These are phyloP conservation scores for Xerocomus brunneocitrinus DNA, from an alignment of 768 basidiomycete genomes.

Conservation along the genomic window DNA sequence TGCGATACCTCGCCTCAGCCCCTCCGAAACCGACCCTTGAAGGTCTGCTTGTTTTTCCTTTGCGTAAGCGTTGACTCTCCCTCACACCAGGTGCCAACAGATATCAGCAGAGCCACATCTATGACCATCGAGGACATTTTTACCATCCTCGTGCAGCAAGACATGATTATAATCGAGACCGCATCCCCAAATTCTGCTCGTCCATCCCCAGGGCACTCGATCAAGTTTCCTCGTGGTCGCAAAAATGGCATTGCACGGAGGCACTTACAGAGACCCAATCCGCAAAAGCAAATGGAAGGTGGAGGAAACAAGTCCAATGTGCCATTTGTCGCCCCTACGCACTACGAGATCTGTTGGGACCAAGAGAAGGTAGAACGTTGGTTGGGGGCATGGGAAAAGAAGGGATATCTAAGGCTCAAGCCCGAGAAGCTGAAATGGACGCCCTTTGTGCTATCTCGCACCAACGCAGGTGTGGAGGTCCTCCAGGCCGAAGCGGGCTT, in stretches of 20 bases:
- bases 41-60: conserved; percentile 46
- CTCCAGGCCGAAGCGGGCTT: conserved; percentile 18
- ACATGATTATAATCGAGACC: conserved; percentile 62
- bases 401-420: conserved; percentile 70
- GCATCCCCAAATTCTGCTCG: conserved; percentile 44
- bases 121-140: conserved; percentile 91
- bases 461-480: conserved; percentile 27
- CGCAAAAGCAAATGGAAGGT: conserved; percentile 40
- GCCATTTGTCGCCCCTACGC: conserved; percentile 57
- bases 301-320: conserved; percentile 39
- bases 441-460: conserved; percentile 73
- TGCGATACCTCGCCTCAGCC: conserved; percentile 66
- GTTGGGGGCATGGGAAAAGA: conserved; percentile 65
- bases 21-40: conserved; percentile 64
- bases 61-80: conserved; percentile 9
- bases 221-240: conserved; percentile 67
- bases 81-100: conserved; percentile 38
- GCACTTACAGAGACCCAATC: conserved; percentile 50
- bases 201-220: conserved; percentile 74
- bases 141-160: conserved; percentile 63
- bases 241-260: conserved; percentile 60
- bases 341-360: conserved; percentile 78
- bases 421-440: conserved; percentile 93
- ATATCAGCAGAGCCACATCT: conserved; percentile 79
- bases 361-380: conserved; percentile 59